Evolutionary conservation across 306 rosid genomes (phyloP).

Genomic region (Sechiopsis laciniata): DNA sequence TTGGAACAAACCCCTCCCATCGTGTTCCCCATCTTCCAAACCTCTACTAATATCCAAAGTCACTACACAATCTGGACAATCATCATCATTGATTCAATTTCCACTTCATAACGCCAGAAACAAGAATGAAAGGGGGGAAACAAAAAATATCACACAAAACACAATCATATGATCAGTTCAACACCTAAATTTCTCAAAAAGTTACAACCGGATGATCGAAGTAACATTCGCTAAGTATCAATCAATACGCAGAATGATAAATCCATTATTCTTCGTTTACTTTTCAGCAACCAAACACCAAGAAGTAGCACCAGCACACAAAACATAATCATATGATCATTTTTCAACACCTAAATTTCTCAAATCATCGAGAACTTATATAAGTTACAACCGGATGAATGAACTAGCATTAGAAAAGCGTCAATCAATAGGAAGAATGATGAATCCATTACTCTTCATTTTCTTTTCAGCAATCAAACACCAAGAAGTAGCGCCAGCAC

Average conservation of each 20-base stretch:
- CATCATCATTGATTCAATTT: not conserved
- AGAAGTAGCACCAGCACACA: not conserved
- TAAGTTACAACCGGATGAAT: too few species aligned
- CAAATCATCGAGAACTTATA: too few species aligned
- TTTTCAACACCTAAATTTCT: too few species aligned
- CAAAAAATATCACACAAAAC: not conserved
- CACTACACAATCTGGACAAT: not conserved
- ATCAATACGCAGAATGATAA: not conserved
- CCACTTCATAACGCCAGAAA: not conserved
- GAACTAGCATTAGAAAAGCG: too few species aligned
- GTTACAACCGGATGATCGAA: not conserved
- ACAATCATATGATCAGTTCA: not conserved
- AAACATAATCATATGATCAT: too few species aligned
- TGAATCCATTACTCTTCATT: not conserved
- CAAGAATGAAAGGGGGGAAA: not conserved
- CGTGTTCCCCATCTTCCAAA: constrained; percentile 22
- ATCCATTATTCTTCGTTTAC: not conserved
- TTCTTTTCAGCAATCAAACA: too few species aligned
- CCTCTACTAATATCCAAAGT: not conserved
- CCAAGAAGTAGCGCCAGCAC: too few species aligned
- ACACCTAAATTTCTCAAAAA: not conserved
- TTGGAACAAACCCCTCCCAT: constrained; percentile 15
- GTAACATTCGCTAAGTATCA: not conserved
- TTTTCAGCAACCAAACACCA: not conserved
- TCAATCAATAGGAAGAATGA: not conserved